Conservation (phyloP, 2,329 filamentous ascomycete species). For the Pyrenophora graminea region DNA sequence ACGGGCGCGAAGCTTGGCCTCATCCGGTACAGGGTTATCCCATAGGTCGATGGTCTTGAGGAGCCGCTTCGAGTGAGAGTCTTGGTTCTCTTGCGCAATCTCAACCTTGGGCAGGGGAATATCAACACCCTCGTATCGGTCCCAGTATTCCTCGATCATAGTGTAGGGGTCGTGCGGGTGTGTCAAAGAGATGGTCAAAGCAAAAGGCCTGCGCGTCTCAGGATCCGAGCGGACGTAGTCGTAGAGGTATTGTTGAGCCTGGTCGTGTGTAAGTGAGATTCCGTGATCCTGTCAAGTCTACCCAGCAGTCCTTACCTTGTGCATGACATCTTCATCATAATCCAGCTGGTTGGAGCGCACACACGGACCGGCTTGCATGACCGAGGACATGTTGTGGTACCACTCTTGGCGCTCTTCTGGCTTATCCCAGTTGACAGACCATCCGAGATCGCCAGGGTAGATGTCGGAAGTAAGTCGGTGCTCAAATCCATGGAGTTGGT, state of each 20-base stretch:
- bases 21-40: constrained; percentile 80
- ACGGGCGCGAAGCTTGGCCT: constrained; percentile 82
- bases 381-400: constrained; percentile 93
- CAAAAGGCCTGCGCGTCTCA: constrained; percentile 72
- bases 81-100: constrained; percentile 79
- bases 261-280: constrained; percentile 11
- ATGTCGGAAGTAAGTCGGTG: constrained; percentile 87
- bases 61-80: constrained; percentile 83
- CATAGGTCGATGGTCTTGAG: constrained; percentile 86
- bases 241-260: constrained; percentile 83
- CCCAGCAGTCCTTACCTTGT: constrained; percentile 55
- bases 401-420: constrained; percentile 83
- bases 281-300: neutral
- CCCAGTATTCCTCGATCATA: constrained; percentile 92
- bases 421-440: constrained; percentile 95
- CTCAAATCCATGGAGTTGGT: constrained; percentile 93
- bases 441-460: constrained; percentile 91
- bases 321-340: constrained; percentile 96
- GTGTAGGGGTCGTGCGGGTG: constrained; percentile 96
- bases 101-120: constrained; percentile 79
- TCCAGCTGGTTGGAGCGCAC: constrained; percentile 93
- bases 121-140: constrained; percentile 85
- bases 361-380: constrained; percentile 85
- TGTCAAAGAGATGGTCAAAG: constrained; percentile 87
- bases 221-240: constrained; percentile 83